Evolutionary conservation across 73 alveolate genomes (phyloP).

Genomic region (Stentor coeruleus): DNA sequence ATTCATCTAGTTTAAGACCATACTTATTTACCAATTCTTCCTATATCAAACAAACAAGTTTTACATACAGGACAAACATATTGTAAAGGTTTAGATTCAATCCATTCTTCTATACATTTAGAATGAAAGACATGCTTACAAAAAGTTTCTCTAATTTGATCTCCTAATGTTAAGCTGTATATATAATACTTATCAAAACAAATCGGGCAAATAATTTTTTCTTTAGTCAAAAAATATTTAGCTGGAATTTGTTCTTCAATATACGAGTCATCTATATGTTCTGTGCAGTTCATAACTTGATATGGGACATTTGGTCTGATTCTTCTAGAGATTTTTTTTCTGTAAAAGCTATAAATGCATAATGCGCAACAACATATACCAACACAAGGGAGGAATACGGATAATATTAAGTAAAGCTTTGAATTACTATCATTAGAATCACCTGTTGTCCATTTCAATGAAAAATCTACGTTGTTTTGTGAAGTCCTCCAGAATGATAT

Average conservation of each 20-base stretch:
- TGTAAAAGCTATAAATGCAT: not conserved
- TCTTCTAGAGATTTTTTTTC: not conserved
- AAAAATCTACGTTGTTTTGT: not conserved
- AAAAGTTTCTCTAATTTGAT: not conserved
- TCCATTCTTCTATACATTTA: not conserved
- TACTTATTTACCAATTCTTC: too few relatives aligned
- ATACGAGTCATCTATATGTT: not conserved
- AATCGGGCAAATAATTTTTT: not conserved
- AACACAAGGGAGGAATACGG: not conserved
- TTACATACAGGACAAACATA: not conserved
- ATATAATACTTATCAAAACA: not conserved
- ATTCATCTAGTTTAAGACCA: too few relatives aligned
- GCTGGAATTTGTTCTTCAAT: not conserved
- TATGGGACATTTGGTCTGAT: not conserved
- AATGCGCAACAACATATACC: not conserved
- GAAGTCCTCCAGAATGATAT: not conserved
- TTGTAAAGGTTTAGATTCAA: not conserved
- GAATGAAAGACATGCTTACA: not conserved
- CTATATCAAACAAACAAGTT: not conserved
- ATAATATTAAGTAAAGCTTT: too few relatives aligned
- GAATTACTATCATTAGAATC: not conserved
- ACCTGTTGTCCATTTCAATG: not conserved
- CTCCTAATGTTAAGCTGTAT: not conserved
- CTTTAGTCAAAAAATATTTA: too few relatives aligned
- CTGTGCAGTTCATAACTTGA: not conserved